These are phyloP conservation scores for Gymnopus androsaceus DNA, from an alignment of 1,284 basidiomycete genomes.

Conservation along the genomic window DNA sequence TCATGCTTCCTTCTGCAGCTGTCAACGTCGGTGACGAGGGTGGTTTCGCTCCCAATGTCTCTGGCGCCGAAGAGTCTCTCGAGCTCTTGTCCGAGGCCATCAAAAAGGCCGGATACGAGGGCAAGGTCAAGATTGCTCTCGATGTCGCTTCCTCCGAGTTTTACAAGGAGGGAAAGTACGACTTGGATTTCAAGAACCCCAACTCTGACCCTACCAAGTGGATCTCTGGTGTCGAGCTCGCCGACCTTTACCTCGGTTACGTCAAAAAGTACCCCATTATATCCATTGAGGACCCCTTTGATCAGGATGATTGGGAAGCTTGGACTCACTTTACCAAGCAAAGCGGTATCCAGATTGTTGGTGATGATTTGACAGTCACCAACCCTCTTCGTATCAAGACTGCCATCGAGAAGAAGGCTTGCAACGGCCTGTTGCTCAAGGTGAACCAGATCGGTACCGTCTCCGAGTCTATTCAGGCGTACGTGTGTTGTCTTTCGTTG, in stretches of 20 bases:
- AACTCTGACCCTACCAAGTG: conserved; percentile 97
- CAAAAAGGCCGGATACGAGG: conserved; percentile 96
- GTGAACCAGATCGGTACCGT: conserved; percentile 99
- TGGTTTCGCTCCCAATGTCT: conserved; percentile 98
- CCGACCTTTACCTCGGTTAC: conserved; percentile 88
- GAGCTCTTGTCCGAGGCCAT: conserved; percentile 96
- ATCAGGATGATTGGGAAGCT: conserved; percentile 99
- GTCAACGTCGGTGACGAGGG: conserved; percentile 99
- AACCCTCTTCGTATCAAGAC: conserved; percentile 98
- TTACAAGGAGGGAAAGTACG: conserved; percentile 99
- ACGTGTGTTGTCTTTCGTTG: conserved; percentile 32
- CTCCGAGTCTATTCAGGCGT: conserved; percentile 97
- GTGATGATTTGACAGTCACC: conserved; percentile 98
- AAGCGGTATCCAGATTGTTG: conserved; percentile 88
- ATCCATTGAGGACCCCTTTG: conserved; percentile 99
- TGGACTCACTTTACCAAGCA: conserved; percentile 91
- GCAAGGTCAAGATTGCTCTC: conserved; percentile 98
- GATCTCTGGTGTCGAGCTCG: conserved; percentile 92
- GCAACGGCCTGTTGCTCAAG: conserved; percentile 98
- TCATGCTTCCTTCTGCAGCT: conserved; percentile 50
- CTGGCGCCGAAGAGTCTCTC: conserved; percentile 95
- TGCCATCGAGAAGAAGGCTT: conserved; percentile 99
- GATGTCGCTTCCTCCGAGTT: conserved; percentile 99
- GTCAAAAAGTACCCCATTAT: conserved; percentile 93
- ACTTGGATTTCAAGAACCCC: conserved; percentile 99